Evolutionary conservation across 805 yeast genomes (phyloP).

Genomic region (Pichia deserticola): DNA sequence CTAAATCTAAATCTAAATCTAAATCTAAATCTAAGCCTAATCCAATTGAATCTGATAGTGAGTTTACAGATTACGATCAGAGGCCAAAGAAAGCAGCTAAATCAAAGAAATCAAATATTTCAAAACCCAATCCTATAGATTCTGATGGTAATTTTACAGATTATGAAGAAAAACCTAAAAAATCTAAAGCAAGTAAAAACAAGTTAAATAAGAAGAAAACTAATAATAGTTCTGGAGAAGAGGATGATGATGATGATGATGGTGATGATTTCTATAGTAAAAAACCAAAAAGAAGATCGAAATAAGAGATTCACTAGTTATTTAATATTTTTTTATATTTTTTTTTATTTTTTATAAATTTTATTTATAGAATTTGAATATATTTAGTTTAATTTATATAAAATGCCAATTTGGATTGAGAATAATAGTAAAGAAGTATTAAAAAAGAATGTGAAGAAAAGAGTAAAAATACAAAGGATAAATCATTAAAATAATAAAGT

Average conservation of each 20-base stretch:
- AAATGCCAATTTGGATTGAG: no score
- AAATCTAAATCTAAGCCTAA: not conserved
- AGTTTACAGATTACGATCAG: not conserved
- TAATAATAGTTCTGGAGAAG: not conserved
- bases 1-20: not conserved
- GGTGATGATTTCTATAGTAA: not conserved
- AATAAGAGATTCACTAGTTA: not conserved
- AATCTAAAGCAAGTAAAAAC: not conserved
- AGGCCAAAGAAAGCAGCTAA: not conserved
- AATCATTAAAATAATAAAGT: no score
- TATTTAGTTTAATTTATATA: no score
- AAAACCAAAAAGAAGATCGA: not conserved
- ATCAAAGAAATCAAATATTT: not conserved
- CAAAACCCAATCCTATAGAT: slow-evolving; percentile 1
- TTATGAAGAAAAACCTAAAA: not conserved
- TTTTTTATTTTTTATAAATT: not conserved
- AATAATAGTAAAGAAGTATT: no score
- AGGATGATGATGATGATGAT: not conserved
- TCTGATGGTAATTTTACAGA: not conserved
- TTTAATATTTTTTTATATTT: not conserved
- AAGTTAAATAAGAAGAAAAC: not conserved
- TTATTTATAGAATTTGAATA: no score
- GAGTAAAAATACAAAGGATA: not conserved
- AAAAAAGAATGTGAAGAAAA: not conserved
- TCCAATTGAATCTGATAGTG: slow-evolving; percentile 1